phyloP scores from a whole-genome alignment of 2,329 filamentous ascomycete species.

The Cladobotryum protrusum region DNA sequence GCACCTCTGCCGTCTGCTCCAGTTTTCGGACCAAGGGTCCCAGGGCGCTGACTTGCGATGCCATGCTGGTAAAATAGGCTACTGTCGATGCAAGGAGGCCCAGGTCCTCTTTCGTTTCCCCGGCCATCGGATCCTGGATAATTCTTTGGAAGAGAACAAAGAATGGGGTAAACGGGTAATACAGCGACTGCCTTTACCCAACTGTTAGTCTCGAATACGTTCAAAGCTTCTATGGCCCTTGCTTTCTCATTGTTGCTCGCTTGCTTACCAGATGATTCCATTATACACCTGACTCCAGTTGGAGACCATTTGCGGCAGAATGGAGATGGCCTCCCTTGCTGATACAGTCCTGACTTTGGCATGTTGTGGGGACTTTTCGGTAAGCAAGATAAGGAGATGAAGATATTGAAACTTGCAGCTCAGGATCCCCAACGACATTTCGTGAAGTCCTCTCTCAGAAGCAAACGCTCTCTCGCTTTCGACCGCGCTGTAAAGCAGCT shows the following conservation, averaged over 20 bases:
- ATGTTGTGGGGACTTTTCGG: background rate
- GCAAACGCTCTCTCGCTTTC: background rate
- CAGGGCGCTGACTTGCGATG: background rate
- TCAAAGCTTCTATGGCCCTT: too few relatives aligned
- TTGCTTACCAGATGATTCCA: slow-evolving; percentile 5
- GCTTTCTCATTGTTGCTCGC: too few relatives aligned
- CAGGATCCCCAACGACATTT: background rate
- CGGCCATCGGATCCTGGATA: background rate
- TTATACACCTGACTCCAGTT: slow-evolving; percentile 8
- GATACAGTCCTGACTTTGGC: background rate
- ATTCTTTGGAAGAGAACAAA: slow-evolving; percentile 3
- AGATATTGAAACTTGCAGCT: background rate
- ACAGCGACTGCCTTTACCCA: slow-evolving; percentile 2
- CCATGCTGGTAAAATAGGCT: slow-evolving; percentile 7
- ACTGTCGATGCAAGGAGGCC: background rate
- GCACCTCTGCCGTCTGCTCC: background rate
- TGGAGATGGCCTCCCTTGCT: slow-evolving; percentile 3
- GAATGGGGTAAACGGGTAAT: slow-evolving; percentile 8
- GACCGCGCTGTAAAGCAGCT: background rate
- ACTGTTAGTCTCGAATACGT: too few relatives aligned
- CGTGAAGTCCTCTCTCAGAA: background rate
- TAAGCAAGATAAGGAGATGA: slow-evolving; percentile 3
- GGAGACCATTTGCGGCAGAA: slow-evolving; percentile 4
- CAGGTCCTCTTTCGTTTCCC: background rate
- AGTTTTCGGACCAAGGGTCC: background rate